Base-by-base conservation (phyloP, 169 alveolate genomes). In the Toxoplasma gondii region DNA sequence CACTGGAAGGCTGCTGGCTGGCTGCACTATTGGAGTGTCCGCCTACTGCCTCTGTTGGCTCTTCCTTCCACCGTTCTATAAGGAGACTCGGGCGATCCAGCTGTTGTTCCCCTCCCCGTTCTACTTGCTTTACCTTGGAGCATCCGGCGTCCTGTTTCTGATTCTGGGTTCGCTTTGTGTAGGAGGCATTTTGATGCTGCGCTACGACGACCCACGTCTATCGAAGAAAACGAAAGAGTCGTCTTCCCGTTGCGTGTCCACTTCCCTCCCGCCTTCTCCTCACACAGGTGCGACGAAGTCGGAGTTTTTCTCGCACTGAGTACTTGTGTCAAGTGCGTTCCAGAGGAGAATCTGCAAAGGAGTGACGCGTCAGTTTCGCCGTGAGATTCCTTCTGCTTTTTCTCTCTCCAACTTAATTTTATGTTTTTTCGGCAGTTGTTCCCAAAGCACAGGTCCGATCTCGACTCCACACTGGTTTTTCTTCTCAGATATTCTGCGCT, bases 1-100 rank as follows among this genome's bases (percentile, higher is more conserved):
- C 34, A 49, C 90, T 22, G 90, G 90, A 19, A 41, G 67, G 90
- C 36, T 82, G 54, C 90, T 82, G 38, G 90, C 67, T n/a, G 90
- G 24, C 67, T 24, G 34, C 41, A 82, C 90, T 10, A 67, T 39
- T 19, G 54, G 34, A 31, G 39, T 29, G 69, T 82, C 69, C 34
- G 67, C 41, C 22, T 82, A 82, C 67, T 82, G 90, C 38, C 36
- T 82, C 41, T 39, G 69, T 43, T 82, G 90, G 54, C 67, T 82
- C 69, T 31, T 36, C 36, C 67, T 82, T 7, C 90, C 90, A 36
- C 69, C 54, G 9, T 82, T 82, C 36, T 82, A 82, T 27, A 36
- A n/a, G n/a, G 36, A 82, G 22, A 41, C 90, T 12, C 54, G 69
- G 38, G 70, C 90, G 67, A 44, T 82, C 16, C 90, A 82, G 34